Evolutionary conservation across 768 basidiomycete species (phyloP).

Genomic region (Dentipellis fragilis): DNA sequence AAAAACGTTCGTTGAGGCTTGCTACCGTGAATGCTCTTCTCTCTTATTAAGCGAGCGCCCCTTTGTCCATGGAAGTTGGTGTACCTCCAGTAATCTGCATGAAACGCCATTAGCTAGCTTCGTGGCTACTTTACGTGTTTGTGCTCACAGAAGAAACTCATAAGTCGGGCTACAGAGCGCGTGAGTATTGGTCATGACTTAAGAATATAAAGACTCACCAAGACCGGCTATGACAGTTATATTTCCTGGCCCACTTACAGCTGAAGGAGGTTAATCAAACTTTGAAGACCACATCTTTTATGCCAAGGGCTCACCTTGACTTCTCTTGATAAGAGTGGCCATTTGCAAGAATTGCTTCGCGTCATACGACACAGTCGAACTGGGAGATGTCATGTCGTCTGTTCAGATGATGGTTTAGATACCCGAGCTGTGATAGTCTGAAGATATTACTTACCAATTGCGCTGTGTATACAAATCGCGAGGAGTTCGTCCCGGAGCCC

Average conservation of each 20-base stretch:
- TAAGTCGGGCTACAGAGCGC: slow-evolving; percentile 4
- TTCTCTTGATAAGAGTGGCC: slow-evolving; percentile 4
- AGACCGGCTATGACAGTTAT: neutral
- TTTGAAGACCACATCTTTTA: neutral
- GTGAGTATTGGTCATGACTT: neutral
- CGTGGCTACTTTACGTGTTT: neutral
- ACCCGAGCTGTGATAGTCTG: neutral
- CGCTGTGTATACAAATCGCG: neutral
- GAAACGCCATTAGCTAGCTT: neutral
- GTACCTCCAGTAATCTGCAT: slow-evolving; percentile 10
- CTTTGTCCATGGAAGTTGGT: slow-evolving; percentile 10
- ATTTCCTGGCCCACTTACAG: neutral
- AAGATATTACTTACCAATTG: neutral
- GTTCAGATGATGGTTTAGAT: neutral
- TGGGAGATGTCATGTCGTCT: slow-evolving; percentile 9
- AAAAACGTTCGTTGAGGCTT: neutral
- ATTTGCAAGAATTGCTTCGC: slow-evolving; percentile 1
- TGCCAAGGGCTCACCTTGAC: neutral
- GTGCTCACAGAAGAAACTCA: slow-evolving; percentile 9
- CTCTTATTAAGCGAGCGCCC: slow-evolving; percentile 4
- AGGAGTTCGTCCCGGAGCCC: neutral
- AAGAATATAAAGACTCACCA: neutral
- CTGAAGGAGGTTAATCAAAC: too few species aligned
- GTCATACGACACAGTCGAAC: slow-evolving; percentile 7
- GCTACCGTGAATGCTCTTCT: slow-evolving; percentile 1